Percentiles rank a stretch among this genome's conserved stretches.
Conservation (phyloP, 345 rosid species). For the Citrus unshiu region DNA sequence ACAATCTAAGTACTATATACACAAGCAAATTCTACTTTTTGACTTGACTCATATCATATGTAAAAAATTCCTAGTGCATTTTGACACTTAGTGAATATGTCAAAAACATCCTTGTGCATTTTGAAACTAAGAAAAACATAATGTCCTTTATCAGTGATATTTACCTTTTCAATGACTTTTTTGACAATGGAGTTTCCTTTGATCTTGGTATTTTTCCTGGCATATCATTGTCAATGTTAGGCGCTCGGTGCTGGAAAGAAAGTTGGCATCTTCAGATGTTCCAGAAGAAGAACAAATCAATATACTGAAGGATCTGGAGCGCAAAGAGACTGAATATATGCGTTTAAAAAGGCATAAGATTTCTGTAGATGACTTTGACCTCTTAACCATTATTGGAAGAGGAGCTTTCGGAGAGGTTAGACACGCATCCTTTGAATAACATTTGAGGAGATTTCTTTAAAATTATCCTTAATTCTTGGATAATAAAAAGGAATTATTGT, state of each 20-base stretch:
- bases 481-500: neutral
- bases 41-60: neutral
- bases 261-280: slow-evolving; percentile 65
- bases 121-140: neutral
- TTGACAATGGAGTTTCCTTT: slow-evolving; percentile 12
- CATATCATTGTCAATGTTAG: slow-evolving; percentile 32
- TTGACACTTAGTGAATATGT: neutral
- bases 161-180: neutral
- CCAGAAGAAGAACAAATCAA: slow-evolving; percentile 70
- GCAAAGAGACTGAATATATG: slow-evolving; percentile 83
- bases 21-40: neutral
- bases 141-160: neutral
- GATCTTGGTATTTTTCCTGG: slow-evolving; percentile 12
- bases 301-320: slow-evolving; percentile 73
- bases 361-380: slow-evolving; percentile 82
- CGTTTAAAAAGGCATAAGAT: slow-evolving; percentile 79
- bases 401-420: slow-evolving; percentile 98
- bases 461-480: neutral
- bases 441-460: neutral
- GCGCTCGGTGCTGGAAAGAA: slow-evolving; percentile 61
- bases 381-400: slow-evolving; percentile 77
- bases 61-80: neutral
- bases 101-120: neutral
- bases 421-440: neutral
- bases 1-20: neutral